phyloP scores from a whole-genome alignment of 148 eudicot species.

The Rhododendron ovatum region DNA sequence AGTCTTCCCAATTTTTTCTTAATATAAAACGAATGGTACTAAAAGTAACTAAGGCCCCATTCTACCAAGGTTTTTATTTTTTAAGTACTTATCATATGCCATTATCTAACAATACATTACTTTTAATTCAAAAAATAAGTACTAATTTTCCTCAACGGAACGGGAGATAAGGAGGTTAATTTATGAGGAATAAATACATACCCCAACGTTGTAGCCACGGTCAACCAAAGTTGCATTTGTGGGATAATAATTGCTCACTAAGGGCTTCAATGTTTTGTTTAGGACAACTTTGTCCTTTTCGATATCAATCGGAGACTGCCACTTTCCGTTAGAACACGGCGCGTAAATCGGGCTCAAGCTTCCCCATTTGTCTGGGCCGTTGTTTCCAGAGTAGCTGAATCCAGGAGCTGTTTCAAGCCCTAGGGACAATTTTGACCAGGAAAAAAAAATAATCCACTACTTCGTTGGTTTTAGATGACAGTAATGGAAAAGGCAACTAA shows the following conservation, averaged over 20 bases:
- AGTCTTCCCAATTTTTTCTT: neutral
- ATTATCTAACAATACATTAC: too few species aligned
- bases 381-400: neutral
- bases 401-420: neutral
- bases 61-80: too few species aligned
- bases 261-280: conserved; percentile 16
- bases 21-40: neutral
- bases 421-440: neutral
- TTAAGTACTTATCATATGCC: too few species aligned
- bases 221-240: conserved; percentile 27
- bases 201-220: conserved; percentile 26
- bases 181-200: neutral
- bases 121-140: too few species aligned
- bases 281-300: neutral
- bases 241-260: conserved; percentile 21
- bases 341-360: conserved; percentile 3
- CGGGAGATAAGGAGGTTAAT: too few species aligned
- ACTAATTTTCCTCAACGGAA: too few species aligned
- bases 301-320: conserved; percentile 47
- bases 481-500: too few species aligned
- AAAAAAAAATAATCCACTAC: neutral
- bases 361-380: conserved; percentile 27
- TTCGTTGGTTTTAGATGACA: neutral
- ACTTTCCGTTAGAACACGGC: conserved; percentile 27
- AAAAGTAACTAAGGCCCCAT: too few species aligned